phyloP scores from a whole-genome alignment of 495 filamentous ascomycete genomes.

The Letharia lupina region DNA sequence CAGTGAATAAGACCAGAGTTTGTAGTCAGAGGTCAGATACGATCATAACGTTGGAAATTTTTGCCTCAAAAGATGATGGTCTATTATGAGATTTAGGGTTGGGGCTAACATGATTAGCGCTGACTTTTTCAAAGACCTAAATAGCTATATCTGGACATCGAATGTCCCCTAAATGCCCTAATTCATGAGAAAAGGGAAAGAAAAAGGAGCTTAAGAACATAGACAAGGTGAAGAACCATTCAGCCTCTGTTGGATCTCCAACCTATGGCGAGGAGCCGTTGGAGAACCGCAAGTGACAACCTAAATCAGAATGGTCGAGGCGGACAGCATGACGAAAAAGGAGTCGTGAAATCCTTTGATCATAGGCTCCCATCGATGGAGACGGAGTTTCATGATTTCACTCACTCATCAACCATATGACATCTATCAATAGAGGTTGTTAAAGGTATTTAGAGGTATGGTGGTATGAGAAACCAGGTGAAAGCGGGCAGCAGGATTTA shows the following conservation, averaged over 20 bases:
- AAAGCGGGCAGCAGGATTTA: not conserved
- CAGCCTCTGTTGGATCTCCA: not conserved
- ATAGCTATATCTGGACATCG: not conserved
- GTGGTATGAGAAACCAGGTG: not conserved
- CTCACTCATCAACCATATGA: not conserved
- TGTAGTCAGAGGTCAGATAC: slow-evolving; percentile 18
- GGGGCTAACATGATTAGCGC: slow-evolving; percentile 1
- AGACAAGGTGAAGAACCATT: not conserved
- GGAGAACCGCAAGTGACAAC: not conserved
- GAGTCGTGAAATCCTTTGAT: not conserved
- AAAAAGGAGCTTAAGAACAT: not conserved
- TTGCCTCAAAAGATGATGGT: not conserved
- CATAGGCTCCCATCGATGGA: not conserved
- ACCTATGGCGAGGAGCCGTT: not conserved
- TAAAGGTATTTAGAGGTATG: not conserved
- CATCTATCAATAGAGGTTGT: not conserved
- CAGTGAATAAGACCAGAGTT: not conserved
- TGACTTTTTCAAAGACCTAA: slow-evolving; percentile 7
- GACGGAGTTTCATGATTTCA: not conserved
- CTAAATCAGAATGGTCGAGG: not conserved
- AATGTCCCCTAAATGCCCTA: not conserved
- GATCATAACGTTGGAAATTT: not conserved
- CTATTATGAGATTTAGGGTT: slow-evolving; percentile 12
- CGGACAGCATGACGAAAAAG: not conserved
- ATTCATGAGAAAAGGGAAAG: not conserved